Conservation (phyloP, 441 rosid species). For the Gossypium schwendimanii region DNA sequence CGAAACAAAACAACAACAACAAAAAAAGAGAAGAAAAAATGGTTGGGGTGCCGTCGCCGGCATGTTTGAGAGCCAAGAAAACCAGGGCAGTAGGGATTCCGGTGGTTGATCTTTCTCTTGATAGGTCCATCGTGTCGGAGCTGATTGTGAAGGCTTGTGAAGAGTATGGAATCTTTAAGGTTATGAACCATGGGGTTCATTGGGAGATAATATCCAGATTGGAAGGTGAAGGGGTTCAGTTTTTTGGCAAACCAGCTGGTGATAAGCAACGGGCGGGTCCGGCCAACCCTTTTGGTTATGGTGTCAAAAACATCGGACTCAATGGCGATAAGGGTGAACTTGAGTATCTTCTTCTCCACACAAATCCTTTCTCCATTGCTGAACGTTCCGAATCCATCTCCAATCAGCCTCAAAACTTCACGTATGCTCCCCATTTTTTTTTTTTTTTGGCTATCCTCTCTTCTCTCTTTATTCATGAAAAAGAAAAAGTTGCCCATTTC, state of each 20-base stretch:
- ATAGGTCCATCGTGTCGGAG: constrained; percentile 25
- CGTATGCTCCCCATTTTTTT: constrained; percentile 23
- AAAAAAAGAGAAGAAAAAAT: constrained; percentile 13
- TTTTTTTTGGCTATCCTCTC: background rate
- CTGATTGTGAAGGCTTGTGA: constrained; percentile 46
- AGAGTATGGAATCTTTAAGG: constrained; percentile 51
- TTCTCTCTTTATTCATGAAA: no score
- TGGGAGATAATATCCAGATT: constrained; percentile 30
- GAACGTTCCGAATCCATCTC: constrained; percentile 50
- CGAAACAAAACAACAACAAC: background rate
- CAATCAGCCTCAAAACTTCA: constrained; percentile 41
- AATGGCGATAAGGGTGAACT: constrained; percentile 66
- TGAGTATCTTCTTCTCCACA: constrained; percentile 56
- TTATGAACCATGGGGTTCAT: constrained; percentile 46
- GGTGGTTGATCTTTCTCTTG: constrained; percentile 40
- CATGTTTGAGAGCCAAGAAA: constrained; percentile 32
- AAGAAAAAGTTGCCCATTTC: background rate
- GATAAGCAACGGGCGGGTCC: constrained; percentile 54
- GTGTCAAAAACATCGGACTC: constrained; percentile 53
- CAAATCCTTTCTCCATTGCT: constrained; percentile 40
- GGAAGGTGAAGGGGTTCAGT: constrained; percentile 35
- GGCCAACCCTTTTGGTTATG: constrained; percentile 54
- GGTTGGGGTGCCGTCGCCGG: constrained; percentile 45
- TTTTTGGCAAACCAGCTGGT: constrained; percentile 36
- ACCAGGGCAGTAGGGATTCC: constrained; percentile 46